phyloP scores from a whole-genome alignment of 2,329 filamentous ascomycete species.

The Venturia effusa region DNA sequence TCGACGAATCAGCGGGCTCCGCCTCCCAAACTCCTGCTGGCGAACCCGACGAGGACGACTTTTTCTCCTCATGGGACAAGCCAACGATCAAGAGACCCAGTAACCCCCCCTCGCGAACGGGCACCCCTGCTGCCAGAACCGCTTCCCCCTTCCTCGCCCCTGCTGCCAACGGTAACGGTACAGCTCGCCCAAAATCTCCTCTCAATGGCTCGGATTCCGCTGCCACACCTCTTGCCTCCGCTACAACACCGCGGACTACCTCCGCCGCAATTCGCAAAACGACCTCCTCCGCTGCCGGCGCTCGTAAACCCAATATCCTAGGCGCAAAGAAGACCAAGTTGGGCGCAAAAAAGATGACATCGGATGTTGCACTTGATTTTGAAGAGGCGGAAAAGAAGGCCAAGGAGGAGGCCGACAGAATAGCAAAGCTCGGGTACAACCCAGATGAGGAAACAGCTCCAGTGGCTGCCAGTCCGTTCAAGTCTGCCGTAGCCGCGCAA shows the following conservation, averaged over 20 bases:
- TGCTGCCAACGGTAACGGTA: constrained; percentile 47
- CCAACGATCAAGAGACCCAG: constrained; percentile 93
- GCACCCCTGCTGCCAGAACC: constrained; percentile 73
- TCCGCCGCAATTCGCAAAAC: constrained; percentile 75
- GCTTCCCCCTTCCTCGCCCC: constrained; percentile 84
- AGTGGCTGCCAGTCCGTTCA: constrained; percentile 15
- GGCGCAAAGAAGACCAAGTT: constrained; percentile 58
- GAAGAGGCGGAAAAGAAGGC: constrained; percentile 96
- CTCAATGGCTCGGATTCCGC: constrained; percentile 42
- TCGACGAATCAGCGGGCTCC: constrained; percentile 42
- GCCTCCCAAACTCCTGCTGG: constrained; percentile 66
- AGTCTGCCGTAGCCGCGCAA: constrained; percentile 27
- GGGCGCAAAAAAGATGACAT: constrained; percentile 59
- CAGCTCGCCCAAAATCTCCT: constrained; percentile 70
- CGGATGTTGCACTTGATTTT: constrained; percentile 68
- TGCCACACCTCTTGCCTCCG: constrained; percentile 34
- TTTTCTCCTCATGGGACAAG: constrained; percentile 99
- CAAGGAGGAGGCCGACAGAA: constrained; percentile 92
- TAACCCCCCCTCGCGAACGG: constrained; percentile 81
- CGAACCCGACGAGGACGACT: constrained; percentile 71
- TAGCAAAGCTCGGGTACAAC: constrained; percentile 91
- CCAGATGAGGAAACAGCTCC: constrained; percentile 66
- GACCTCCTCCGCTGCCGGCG: constrained; percentile 42
- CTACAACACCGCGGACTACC: constrained; percentile 39
- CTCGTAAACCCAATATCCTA: constrained; percentile 75